Evolutionary conservation across 2,329 filamentous ascomycete species (phyloP).

Genomic region (Fonsecaea nubica): DNA sequence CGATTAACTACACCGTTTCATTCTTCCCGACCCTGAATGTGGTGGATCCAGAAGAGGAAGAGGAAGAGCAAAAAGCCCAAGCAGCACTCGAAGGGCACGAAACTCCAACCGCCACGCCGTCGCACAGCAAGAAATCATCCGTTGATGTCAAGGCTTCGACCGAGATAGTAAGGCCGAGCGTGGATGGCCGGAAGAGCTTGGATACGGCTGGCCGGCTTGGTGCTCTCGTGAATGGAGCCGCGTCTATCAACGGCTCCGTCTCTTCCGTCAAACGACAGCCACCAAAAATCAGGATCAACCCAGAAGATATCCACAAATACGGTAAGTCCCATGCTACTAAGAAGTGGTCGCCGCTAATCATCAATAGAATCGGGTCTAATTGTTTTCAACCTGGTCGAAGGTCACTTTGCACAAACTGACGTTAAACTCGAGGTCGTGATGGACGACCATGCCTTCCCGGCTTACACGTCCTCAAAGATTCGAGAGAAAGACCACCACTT

Average conservation of each 20-base stretch:
- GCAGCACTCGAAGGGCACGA: constrained; percentile 36
- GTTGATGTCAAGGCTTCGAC: constrained; percentile 31
- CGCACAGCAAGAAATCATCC: constrained; percentile 38
- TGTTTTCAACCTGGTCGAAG: constrained; percentile 93
- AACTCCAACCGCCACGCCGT: constrained; percentile 12
- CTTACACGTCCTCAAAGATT: constrained; percentile 81
- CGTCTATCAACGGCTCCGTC: constrained; percentile 54
- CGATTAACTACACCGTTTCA: constrained; percentile 78
- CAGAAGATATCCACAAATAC: constrained; percentile 81
- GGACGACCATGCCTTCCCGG: constrained; percentile 92
- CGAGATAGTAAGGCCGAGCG: constrained; percentile 28
- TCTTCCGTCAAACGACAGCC: constrained; percentile 61
- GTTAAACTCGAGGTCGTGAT: constrained; percentile 86
- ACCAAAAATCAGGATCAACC: constrained; percentile 78
- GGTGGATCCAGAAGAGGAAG: constrained; percentile 78
- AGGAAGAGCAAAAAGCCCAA: constrained; percentile 50
- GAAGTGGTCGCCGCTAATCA: constrained; percentile 44
- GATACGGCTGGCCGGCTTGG: constrained; percentile 27
- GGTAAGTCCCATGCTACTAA: constrained; percentile 54
- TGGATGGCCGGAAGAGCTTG: constrained; percentile 33
- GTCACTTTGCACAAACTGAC: constrained; percentile 76
- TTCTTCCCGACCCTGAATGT: constrained; percentile 92
- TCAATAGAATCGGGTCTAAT: constrained; percentile 80
- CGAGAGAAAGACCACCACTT: constrained; percentile 73
- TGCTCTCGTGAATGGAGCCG: constrained; percentile 21